These are phyloP conservation scores for Globisporangium acanthophoron DNA, from an alignment of 352 stramenopile species.

Conservation along the genomic window DNA sequence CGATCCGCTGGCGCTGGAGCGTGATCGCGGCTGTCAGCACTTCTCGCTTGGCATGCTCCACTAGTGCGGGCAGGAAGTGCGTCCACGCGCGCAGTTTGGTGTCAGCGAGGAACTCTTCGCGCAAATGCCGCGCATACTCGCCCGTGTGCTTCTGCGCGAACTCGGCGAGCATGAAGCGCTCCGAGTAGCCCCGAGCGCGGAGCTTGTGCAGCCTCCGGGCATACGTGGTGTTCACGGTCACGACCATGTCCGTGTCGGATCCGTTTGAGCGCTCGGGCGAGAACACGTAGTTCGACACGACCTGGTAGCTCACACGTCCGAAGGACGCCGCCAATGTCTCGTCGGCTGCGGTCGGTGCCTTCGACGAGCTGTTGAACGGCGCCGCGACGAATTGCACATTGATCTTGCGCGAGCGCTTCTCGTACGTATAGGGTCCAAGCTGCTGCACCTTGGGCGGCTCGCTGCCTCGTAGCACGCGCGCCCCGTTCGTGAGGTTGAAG, in stretches of 20 bases:
- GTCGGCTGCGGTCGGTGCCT: background rate
- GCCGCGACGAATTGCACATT: slow-evolving; percentile 34
- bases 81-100: slow-evolving; percentile 50
- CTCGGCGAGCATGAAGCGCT: slow-evolving; percentile 54
- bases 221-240: slow-evolving; percentile 62
- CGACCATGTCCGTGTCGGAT: slow-evolving; percentile 39
- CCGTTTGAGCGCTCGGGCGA: slow-evolving; percentile 51
- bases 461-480: slow-evolving; percentile 25
- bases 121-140: slow-evolving; percentile 34
- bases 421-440: slow-evolving; percentile 65
- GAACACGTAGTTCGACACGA: slow-evolving; percentile 41
- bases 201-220: slow-evolving; percentile 46
- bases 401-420: slow-evolving; percentile 51
- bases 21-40: slow-evolving; percentile 33
- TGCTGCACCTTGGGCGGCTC: slow-evolving; percentile 31
- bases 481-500: slow-evolving; percentile 65
- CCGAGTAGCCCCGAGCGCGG: slow-evolving; percentile 31
- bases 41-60: slow-evolving; percentile 24
- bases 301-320: slow-evolving; percentile 43
- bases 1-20: slow-evolving; percentile 36
- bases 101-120: slow-evolving; percentile 42
- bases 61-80: slow-evolving; percentile 35
- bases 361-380: slow-evolving; percentile 5
- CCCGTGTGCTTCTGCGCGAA: slow-evolving; percentile 48
- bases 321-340: slow-evolving; percentile 15